Percentiles rank a stretch among this genome's conserved stretches.
Evolutionary conservation across 2,329 filamentous ascomycete species (phyloP).

Genomic region (Alternaria novae-zelandiae): DNA sequence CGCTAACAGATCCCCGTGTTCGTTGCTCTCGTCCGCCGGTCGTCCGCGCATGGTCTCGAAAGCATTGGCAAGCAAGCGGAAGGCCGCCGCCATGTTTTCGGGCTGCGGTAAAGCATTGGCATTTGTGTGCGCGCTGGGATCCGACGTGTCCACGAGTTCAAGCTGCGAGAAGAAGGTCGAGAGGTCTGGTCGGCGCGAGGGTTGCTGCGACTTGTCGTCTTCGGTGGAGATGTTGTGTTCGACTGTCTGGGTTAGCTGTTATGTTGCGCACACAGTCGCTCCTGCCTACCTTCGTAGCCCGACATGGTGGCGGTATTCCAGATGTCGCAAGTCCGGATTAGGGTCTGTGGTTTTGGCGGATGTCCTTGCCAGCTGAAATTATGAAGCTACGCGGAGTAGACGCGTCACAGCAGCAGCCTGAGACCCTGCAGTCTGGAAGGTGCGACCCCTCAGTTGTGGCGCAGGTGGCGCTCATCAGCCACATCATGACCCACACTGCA

Average conservation of each 20-base stretch:
- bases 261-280: slow-evolving; percentile 6
- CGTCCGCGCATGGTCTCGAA: slow-evolving; percentile 63
- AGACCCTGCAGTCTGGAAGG: neutral
- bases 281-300: slow-evolving; percentile 53
- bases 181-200: slow-evolving; percentile 65
- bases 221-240: slow-evolving; percentile 57
- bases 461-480: neutral
- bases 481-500: neutral
- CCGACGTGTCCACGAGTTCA: slow-evolving; percentile 63
- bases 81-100: slow-evolving; percentile 65
- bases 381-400: slow-evolving; percentile 13
- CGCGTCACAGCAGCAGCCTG: slow-evolving; percentile 19
- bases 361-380: slow-evolving; percentile 11
- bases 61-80: slow-evolving; percentile 65
- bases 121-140: slow-evolving; percentile 58
- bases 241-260: slow-evolving; percentile 44
- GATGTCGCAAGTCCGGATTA: slow-evolving; percentile 15
- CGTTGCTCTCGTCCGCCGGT: slow-evolving; percentile 39
- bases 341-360: neutral
- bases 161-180: slow-evolving; percentile 70
- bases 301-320: slow-evolving; percentile 47
- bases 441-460: slow-evolving; percentile 11
- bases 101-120: slow-evolving; percentile 66
- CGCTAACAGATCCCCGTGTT: slow-evolving; percentile 54
- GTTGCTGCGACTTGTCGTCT: slow-evolving; percentile 44